Conservation (phyloP, 1,284 basidiomycete species). For the Golubevia sp. region DNA sequence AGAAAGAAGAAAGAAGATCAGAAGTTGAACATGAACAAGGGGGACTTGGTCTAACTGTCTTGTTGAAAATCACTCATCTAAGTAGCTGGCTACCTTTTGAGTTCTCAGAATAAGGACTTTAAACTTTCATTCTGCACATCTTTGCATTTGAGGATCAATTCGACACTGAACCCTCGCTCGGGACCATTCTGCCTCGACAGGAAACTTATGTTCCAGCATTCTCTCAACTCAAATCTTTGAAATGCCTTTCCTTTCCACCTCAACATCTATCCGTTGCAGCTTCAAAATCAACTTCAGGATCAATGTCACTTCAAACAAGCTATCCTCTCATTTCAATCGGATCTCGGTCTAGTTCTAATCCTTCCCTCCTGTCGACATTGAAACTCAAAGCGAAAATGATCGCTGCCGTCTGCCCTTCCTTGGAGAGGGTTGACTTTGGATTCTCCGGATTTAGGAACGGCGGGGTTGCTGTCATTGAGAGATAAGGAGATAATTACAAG, state of each 20-base stretch:
- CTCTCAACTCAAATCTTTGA: constrained; percentile 3
- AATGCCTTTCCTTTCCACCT: constrained; percentile 5
- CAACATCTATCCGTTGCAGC: constrained; percentile 10
- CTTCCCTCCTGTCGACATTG: constrained; percentile 5
- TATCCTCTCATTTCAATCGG: background rate
- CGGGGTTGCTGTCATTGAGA: too few species aligned
- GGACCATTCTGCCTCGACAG: too few species aligned
- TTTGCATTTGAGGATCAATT: too few species aligned
- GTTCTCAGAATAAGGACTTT: too few species aligned
- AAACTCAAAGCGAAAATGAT: constrained; percentile 5
- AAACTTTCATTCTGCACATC: too few species aligned
- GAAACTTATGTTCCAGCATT: constrained; percentile 10
- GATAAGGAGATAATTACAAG: too few species aligned
- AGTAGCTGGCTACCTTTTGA: constrained; percentile 7
- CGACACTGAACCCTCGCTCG: too few species aligned
- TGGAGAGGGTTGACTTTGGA: constrained; percentile 6
- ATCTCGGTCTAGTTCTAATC: background rate
- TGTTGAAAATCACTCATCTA: too few species aligned
- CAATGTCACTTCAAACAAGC: background rate
- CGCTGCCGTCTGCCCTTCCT: constrained; percentile 7
- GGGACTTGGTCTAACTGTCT: too few species aligned
- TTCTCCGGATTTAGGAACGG: background rate
- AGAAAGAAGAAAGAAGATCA: too few species aligned
- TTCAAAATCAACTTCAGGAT: background rate
- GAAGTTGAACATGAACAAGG: too few species aligned